phyloP scores from a whole-genome alignment of 2,329 filamentous ascomycete genomes.

The Colletotrichum chrysophilum region DNA sequence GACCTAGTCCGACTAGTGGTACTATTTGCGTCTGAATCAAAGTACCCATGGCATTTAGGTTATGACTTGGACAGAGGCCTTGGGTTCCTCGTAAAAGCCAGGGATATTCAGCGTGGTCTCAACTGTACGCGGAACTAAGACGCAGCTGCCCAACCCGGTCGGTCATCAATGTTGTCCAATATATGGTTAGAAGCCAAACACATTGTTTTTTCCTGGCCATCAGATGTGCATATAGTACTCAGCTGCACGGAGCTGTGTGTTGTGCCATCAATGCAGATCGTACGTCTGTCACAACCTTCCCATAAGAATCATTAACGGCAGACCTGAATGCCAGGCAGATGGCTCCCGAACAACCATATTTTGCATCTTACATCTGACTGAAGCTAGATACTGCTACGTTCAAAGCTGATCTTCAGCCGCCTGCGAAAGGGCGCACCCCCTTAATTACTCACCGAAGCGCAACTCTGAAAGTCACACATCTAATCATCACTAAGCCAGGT shows the following conservation, averaged over 20 bases:
- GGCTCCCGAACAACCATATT: neutral
- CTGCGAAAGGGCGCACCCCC: neutral
- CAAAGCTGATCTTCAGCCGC: neutral
- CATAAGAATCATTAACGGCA: neutral
- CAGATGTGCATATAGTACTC: neutral
- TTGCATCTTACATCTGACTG: rapidly evolving
- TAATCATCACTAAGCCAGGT: neutral
- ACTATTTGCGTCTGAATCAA: too few relatives aligned
- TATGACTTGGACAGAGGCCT: too few relatives aligned
- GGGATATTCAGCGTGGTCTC: too few relatives aligned
- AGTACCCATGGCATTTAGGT: too few relatives aligned
- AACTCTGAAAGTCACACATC: neutral
- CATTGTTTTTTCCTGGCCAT: too few relatives aligned
- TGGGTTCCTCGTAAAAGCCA: too few relatives aligned
- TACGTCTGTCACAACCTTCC: neutral
- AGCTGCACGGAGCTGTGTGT: neutral
- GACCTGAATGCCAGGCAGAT: neutral
- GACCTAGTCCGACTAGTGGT: too few relatives aligned
- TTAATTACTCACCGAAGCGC: neutral
- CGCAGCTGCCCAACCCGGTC: rapidly evolving
- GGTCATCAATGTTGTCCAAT: neutral
- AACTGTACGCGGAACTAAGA: neutral
- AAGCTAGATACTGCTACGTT: neutral
- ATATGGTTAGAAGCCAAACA: neutral
- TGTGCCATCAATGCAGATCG: neutral